These are phyloP conservation scores for Purshia tridentata DNA, from an alignment of 306 rosid genomes.

Conservation along the genomic window DNA sequence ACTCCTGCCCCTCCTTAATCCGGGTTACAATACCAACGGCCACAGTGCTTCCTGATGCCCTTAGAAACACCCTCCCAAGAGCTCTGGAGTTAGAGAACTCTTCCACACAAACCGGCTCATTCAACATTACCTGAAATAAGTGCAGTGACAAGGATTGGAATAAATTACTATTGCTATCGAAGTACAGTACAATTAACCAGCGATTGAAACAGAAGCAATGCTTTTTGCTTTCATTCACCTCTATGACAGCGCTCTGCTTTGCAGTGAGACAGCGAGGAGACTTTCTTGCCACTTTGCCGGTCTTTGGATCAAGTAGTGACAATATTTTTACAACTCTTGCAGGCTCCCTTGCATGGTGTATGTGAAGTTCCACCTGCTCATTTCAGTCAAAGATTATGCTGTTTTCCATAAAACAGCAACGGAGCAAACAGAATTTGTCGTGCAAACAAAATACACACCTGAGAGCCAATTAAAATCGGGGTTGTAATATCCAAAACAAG, in stretches of 20 bases:
- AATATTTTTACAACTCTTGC: slow-evolving; percentile 70
- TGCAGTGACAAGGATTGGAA: slow-evolving; percentile 4
- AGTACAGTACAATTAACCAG: neutral
- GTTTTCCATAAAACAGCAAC: slow-evolving; percentile 3
- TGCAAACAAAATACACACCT: slow-evolving; percentile 45
- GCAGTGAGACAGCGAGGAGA: slow-evolving; percentile 83
- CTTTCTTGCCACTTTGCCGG: slow-evolving; percentile 76
- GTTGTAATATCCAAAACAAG: slow-evolving; percentile 78
- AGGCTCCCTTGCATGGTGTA: slow-evolving; percentile 84
- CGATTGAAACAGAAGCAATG: slow-evolving; percentile 1
- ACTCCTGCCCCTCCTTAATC: slow-evolving; percentile 50
- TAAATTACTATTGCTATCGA: neutral
- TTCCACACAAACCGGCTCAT: slow-evolving; percentile 70
- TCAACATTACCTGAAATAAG: slow-evolving; percentile 61
- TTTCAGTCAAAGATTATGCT: slow-evolving; percentile 11
- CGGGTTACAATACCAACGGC: slow-evolving; percentile 80
- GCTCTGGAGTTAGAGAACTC: slow-evolving; percentile 68
- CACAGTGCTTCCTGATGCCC: slow-evolving; percentile 78
- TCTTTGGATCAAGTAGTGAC: slow-evolving; percentile 79
- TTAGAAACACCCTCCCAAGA: slow-evolving; percentile 79
- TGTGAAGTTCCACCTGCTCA: slow-evolving; percentile 83
- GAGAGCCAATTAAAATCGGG: slow-evolving; percentile 81
- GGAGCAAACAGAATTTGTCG: slow-evolving; percentile 11
- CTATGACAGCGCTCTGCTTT: slow-evolving; percentile 83
- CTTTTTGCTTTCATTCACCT: slow-evolving; percentile 51